Evolutionary conservation across 116 monocot genomes (phyloP).

Genomic region (Iris pallida): DNA sequence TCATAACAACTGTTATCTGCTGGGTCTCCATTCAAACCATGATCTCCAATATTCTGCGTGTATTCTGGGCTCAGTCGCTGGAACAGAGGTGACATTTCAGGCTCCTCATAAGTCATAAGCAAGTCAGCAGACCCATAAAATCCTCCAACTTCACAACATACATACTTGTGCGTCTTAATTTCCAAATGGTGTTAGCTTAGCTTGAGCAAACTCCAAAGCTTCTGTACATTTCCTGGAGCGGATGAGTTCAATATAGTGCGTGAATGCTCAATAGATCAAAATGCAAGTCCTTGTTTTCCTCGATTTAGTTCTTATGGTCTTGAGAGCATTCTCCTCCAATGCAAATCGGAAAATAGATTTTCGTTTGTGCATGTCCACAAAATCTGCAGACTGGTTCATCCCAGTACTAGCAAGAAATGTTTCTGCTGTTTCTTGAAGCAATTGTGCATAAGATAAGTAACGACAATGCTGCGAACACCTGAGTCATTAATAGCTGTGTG

Average conservation of each 20-base stretch:
- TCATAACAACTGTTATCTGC: too few species aligned
- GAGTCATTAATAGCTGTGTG: too few species aligned
- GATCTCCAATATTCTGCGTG: slow-evolving; percentile 71
- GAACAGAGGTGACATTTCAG: slow-evolving; percentile 93
- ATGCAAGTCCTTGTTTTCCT: slow-evolving; percentile 75
- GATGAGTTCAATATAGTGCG: slow-evolving; percentile 76
- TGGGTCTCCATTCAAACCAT: slow-evolving; percentile 61
- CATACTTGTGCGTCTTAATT: slow-evolving; percentile 65
- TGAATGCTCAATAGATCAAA: slow-evolving; percentile 95
- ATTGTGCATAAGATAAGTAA: too few species aligned
- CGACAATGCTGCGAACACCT: too few species aligned
- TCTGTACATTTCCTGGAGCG: slow-evolving; percentile 71
- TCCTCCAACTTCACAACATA: slow-evolving; percentile 92
- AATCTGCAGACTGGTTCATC: too few species aligned
- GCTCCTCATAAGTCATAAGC: slow-evolving; percentile 68
- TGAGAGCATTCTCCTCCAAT: slow-evolving; percentile 73
- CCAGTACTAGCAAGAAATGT: too few species aligned
- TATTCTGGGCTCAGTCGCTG: slow-evolving; percentile 72
- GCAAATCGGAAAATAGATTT: slow-evolving; percentile 65
- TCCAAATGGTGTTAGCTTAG: slow-evolving; percentile 66
- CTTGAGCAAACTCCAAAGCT: slow-evolving; percentile 94
- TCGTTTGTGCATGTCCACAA: too few species aligned
- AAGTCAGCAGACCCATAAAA: slow-evolving; percentile 73
- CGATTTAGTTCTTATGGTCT: slow-evolving; percentile 81
- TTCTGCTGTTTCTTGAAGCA: too few species aligned